Evolutionary conservation across 805 yeast species (phyloP), one percentile per base, ranked within the genome.

Genomic region (Ogataea corticis): DNA sequence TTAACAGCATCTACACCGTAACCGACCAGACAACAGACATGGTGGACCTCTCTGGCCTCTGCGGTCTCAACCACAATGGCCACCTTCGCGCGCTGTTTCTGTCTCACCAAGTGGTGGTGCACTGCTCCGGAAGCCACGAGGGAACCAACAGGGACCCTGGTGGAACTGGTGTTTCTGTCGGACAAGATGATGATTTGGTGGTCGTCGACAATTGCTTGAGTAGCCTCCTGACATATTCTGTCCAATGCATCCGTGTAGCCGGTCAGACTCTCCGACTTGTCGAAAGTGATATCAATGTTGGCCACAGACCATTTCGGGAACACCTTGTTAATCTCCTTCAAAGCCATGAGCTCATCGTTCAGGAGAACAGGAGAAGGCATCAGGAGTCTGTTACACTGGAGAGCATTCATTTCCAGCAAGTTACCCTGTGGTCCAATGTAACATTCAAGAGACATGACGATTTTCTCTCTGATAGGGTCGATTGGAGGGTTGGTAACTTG

Each of bases 401-500:
- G 75, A 9, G 97, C 83, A 61, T 85, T 83, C 91, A 90, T 89
- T 68, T 94, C 98, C 61, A 92, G 77, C 54, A 92, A 71, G 66
- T 92, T 92, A 47, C 96, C 98, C 68, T 94, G 98, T n/a, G 98
- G 98, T 45, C 99, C 99, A 60, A 92, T 83, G 68, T 87, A 89
- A 71, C 99, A 92, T 67, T 92, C 97, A 56, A 94, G 77, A 11
- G 97, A 88, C 99, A 92, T 92, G 62, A 94, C 98, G 57, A 92
- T 87, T 48, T 85, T 84, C 72, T 92, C 99, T 67, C 98, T 84
- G 58, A 92, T 94, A 42, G 99, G 98, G 67, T 92, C 99, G 63
- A 92, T 94, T 41, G 99, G 98, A 46, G 99, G 99, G 71, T 92
- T 92, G 27, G 99, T 92, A 45, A 92, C 99, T 71, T 92, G 99